Evolutionary conservation across 352 stramenopile species (phyloP).

Genomic region (Plasmopara viticola): DNA sequence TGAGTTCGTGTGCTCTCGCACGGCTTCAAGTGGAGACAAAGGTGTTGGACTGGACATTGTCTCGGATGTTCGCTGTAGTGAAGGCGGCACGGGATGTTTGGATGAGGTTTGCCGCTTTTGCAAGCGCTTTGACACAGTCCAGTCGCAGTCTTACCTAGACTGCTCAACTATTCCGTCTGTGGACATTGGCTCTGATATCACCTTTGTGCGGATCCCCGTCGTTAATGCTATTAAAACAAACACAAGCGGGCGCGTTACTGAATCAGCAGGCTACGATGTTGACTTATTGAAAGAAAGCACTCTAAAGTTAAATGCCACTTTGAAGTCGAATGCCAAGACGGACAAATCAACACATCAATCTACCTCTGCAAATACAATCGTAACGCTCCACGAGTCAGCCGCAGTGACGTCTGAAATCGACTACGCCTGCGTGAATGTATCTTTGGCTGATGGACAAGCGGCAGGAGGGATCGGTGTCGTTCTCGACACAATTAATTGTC

Average conservation of each 20-base stretch:
- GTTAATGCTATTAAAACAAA: conserved; percentile 5
- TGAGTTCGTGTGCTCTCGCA: conserved; percentile 13
- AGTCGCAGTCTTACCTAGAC: conserved; percentile 27
- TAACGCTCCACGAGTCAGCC: conserved; percentile 7
- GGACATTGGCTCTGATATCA: conserved; percentile 20
- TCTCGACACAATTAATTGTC: conserved; percentile 22
- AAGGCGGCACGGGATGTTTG: conserved; percentile 32
- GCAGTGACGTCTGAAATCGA: conserved; percentile 1
- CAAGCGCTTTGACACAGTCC: conserved; percentile 26
- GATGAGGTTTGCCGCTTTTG: conserved; percentile 26
- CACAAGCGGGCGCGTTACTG: conserved; percentile 17
- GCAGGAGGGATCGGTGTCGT: conserved; percentile 23
- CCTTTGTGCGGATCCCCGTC: conserved; percentile 22
- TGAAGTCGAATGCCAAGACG: conserved; percentile 4
- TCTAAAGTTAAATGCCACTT: no score
- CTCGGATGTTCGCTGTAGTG: conserved; percentile 30
- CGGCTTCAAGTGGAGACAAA: conserved; percentile 26
- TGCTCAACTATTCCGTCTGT: conserved; percentile 20
- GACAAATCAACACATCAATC: conserved; percentile 6
- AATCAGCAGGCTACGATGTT: not conserved
- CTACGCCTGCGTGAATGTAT: conserved; percentile 11
- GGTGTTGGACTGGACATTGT: conserved; percentile 32
- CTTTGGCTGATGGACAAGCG: conserved; percentile 22
- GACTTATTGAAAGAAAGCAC: no score
- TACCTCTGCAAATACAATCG: conserved; percentile 1